phyloP scores from a whole-genome alignment of 108 stramenopile genomes.

The Nannochloropsis salina region DNA sequence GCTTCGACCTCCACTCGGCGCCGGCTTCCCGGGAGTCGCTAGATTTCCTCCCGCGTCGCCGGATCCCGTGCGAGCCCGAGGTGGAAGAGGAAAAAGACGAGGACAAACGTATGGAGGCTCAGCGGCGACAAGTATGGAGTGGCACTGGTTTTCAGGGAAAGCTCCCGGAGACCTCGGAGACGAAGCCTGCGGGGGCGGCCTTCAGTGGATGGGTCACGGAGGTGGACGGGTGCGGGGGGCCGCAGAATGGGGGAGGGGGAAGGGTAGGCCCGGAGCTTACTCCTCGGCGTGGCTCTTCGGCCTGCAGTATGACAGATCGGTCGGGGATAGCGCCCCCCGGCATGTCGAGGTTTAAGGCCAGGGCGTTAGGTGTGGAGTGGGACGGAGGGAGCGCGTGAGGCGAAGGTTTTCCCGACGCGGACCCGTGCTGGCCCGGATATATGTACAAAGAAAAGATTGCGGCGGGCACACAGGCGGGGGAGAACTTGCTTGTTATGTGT shows the following conservation, averaged over 20 bases:
- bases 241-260: not conserved
- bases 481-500: no score
- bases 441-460: no score
- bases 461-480: no score
- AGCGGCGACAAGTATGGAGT: not conserved
- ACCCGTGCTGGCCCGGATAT: no score
- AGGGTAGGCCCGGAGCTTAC: no score
- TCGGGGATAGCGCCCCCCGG: not conserved
- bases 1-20: not conserved
- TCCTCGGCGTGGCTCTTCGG: no score
- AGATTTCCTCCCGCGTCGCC: not conserved
- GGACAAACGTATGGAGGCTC: not conserved
- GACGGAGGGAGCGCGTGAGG: not conserved
- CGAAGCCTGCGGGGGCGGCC: not conserved
- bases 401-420: not conserved
- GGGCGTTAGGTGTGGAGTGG: not conserved
- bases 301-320: not conserved
- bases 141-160: not conserved
- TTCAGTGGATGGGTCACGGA: not conserved
- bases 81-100: conserved; percentile 15
- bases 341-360: not conserved
- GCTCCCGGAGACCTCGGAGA: not conserved
- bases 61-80: not conserved
- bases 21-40: not conserved
- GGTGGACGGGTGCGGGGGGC: not conserved